A percentile compares a stretch with the other conserved stretches of the same genome.
These are phyloP conservation scores for Cyathus striatus DNA, from an alignment of 768 basidiomycete genomes.

Conservation along the genomic window DNA sequence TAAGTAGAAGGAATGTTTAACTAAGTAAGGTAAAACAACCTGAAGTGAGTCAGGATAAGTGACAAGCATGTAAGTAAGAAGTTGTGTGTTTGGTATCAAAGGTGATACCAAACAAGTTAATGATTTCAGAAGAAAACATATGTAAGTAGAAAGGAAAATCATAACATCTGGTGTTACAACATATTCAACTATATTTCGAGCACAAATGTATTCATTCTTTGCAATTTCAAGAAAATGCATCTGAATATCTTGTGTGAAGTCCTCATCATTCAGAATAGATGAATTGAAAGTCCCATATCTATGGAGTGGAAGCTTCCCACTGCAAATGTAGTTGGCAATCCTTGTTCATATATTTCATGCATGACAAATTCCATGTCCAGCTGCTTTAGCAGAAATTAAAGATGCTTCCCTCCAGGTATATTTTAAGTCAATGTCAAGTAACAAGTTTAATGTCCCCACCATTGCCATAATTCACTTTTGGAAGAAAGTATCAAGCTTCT, in stretches of 20 bases:
- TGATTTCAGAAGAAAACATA: too few relatives aligned
- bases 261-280: conserved; percentile 25
- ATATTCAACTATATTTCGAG: conserved; percentile 23
- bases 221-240: conserved; percentile 19
- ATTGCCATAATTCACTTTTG: conserved; percentile 19
- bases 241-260: conserved; percentile 17
- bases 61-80: too few relatives aligned
- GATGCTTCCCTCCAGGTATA: conserved; percentile 28
- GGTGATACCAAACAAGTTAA: too few relatives aligned
- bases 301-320: conserved; percentile 19
- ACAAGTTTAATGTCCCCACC: conserved; percentile 25
- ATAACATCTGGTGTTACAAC: too few relatives aligned
- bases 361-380: conserved; percentile 17
- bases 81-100: too few relatives aligned
- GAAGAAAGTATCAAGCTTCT: conserved; percentile 23
- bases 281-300: conserved; percentile 11
- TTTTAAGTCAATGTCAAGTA: conserved; percentile 19
- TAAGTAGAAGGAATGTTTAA: too few relatives aligned
- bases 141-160: too few relatives aligned
- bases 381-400: conserved; percentile 17
- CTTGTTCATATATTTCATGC: conserved; percentile 22
- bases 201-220: conserved; percentile 18
- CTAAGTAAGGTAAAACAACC: too few relatives aligned
- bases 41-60: too few relatives aligned
- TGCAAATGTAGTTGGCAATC: conserved; percentile 14